A percentile compares a stretch with the other conserved stretches of the same genome.
phyloP scores from a whole-genome alignment of 306 rosid genomes.

The Rubus parviflorus region DNA sequence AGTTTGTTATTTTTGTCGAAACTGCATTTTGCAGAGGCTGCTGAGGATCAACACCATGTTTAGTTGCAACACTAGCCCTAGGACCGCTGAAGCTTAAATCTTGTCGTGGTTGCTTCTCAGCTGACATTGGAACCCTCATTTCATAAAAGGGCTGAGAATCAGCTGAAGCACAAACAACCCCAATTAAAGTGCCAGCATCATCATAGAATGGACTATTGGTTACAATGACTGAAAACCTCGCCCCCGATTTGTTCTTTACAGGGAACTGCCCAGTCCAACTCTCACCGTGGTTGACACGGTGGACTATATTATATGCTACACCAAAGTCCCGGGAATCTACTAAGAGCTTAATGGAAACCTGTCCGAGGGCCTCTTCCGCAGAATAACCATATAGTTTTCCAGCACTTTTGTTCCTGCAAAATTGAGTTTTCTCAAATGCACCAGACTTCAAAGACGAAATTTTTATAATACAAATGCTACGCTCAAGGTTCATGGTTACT shows the following conservation, averaged over 20 bases:
- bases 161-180: conserved; percentile 66
- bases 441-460: conserved; percentile 4
- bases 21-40: conserved; percentile 75
- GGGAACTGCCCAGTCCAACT: conserved; percentile 91
- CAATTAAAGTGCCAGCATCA: conserved; percentile 63
- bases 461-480: background rate
- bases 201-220: conserved; percentile 78
- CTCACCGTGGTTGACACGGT: conserved; percentile 62
- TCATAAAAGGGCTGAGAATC: conserved; percentile 73
- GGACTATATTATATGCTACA: conserved; percentile 51
- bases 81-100: conserved; percentile 39
- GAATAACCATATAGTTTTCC: conserved; percentile 80
- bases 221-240: conserved; percentile 50
- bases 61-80: conserved; percentile 43
- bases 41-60: conserved; percentile 78
- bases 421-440: conserved; percentile 22
- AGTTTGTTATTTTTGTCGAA: conserved; percentile 72
- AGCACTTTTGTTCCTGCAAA: conserved; percentile 87
- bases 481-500: background rate
- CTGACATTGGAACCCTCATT: conserved; percentile 40
- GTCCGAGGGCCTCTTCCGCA: conserved; percentile 77
- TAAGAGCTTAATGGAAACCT: conserved; percentile 56
- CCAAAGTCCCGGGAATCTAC: conserved; percentile 57
- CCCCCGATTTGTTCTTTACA: conserved; percentile 65
- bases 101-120: conserved; percentile 32